These are phyloP conservation scores for Lasiosphaeria miniovina DNA, from an alignment of 495 filamentous ascomycete species.

Conservation along the genomic window DNA sequence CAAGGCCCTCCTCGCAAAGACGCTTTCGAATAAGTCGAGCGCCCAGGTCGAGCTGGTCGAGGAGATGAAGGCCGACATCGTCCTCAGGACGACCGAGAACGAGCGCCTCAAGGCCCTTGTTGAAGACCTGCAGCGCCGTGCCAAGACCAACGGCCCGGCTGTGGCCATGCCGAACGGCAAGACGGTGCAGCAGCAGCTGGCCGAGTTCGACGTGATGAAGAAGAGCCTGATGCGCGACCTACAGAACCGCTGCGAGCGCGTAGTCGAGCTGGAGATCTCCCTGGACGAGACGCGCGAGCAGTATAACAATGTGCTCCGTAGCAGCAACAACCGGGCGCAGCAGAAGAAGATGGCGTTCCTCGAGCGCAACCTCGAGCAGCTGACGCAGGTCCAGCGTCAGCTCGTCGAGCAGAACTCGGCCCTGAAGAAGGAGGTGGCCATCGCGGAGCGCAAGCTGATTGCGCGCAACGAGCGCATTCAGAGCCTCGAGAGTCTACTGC, in stretches of 20 bases:
- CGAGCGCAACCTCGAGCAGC: constrained; percentile 94
- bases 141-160: constrained; percentile 57
- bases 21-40: constrained; percentile 69
- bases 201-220: constrained; percentile 99
- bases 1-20: constrained; percentile 71
- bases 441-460: constrained; percentile 94
- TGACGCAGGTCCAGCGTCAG: constrained; percentile 95
- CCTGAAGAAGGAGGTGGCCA: constrained; percentile 98
- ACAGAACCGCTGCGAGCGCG: constrained; percentile 95
- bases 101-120: constrained; percentile 67
- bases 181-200: constrained; percentile 94
- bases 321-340: constrained; percentile 94
- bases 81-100: constrained; percentile 71
- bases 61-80: constrained; percentile 69
- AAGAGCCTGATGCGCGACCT: constrained; percentile 98
- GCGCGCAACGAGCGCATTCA: constrained; percentile 95
- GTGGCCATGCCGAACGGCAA: constrained; percentile 69
- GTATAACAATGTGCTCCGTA: constrained; percentile 95
- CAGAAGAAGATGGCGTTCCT: constrained; percentile 99
- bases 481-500: constrained; percentile 83
- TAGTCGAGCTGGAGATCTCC: constrained; percentile 96
- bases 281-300: constrained; percentile 96
- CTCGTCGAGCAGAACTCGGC: constrained; percentile 95
- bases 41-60: constrained; percentile 64
- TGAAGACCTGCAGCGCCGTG: constrained; percentile 70